phyloP scores from a whole-genome alignment of 805 yeast genomes.

The Schwanniomyces polymorphus region DNA sequence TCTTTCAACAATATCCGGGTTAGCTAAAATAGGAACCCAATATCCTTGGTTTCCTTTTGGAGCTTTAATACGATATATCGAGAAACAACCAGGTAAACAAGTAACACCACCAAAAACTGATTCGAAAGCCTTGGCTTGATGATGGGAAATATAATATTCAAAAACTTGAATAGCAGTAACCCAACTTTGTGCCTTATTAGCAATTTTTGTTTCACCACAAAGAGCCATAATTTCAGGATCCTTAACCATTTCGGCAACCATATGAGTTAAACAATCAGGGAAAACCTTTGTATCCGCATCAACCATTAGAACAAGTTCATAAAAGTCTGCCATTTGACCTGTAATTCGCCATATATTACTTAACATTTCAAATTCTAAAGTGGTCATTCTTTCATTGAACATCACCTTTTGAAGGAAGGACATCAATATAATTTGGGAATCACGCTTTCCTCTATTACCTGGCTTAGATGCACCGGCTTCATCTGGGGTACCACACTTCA shows the following conservation, averaged over 20 bases:
- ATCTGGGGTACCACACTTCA: slow-evolving; percentile 85
- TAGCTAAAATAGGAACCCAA: slow-evolving; percentile 93
- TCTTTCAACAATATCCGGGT: slow-evolving; percentile 90
- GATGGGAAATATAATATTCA: slow-evolving; percentile 91
- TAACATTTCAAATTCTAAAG: slow-evolving; percentile 77
- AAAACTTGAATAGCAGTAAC: slow-evolving; percentile 92
- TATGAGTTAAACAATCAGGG: slow-evolving; percentile 86
- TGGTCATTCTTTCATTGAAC: slow-evolving; percentile 93
- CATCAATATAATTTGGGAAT: slow-evolving; percentile 89
- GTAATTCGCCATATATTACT: slow-evolving; percentile 77
- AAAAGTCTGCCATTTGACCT: slow-evolving; percentile 79
- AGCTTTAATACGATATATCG: slow-evolving; percentile 85
- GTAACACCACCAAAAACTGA: slow-evolving; percentile 95
- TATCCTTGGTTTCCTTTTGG: slow-evolving; percentile 70
- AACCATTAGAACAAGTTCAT: slow-evolving; percentile 85
- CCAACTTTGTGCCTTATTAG: slow-evolving; percentile 82
- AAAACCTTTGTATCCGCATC: slow-evolving; percentile 91
- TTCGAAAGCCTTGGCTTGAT: slow-evolving; percentile 91
- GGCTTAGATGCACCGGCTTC: slow-evolving; percentile 69
- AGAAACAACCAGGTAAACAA: slow-evolving; percentile 94
- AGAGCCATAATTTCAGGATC: slow-evolving; percentile 88
- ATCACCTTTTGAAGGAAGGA: slow-evolving; percentile 83
- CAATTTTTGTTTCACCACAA: slow-evolving; percentile 92
- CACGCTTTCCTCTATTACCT: slow-evolving; percentile 96
- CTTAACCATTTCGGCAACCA: slow-evolving; percentile 85